Evolutionary conservation across 2,329 filamentous ascomycete species (phyloP).

Genomic region (Coniochaeta pulveracea): DNA sequence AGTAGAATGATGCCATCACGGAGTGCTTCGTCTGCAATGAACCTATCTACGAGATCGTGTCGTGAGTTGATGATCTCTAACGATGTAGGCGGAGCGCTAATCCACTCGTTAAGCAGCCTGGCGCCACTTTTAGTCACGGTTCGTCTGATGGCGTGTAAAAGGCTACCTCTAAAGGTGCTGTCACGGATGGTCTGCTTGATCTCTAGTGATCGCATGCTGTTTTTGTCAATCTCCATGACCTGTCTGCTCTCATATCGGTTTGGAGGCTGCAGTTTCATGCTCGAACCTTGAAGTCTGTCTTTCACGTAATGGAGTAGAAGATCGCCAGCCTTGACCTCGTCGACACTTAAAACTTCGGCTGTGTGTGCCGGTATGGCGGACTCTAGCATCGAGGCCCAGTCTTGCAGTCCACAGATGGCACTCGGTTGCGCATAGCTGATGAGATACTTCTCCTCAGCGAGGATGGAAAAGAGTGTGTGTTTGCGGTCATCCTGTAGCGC

Average conservation of each 20-base stretch:
- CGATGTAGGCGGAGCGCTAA: slow-evolving; percentile 87
- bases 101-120: slow-evolving; percentile 69
- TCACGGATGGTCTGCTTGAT: slow-evolving; percentile 80
- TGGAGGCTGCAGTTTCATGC: slow-evolving; percentile 76
- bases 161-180: slow-evolving; percentile 65
- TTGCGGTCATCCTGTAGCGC: slow-evolving; percentile 43
- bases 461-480: slow-evolving; percentile 52
- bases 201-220: slow-evolving; percentile 80
- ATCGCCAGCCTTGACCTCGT: slow-evolving; percentile 68
- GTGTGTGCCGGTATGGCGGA: slow-evolving; percentile 47
- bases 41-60: slow-evolving; percentile 69
- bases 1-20: slow-evolving; percentile 59
- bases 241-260: slow-evolving; percentile 61
- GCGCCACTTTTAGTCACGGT: slow-evolving; percentile 90
- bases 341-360: slow-evolving; percentile 44
- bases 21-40: slow-evolving; percentile 55
- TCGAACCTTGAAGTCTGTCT: slow-evolving; percentile 63
- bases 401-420: slow-evolving; percentile 35
- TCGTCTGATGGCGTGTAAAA: slow-evolving; percentile 78
- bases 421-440: slow-evolving; percentile 57
- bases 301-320: slow-evolving; percentile 77
- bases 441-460: slow-evolving; percentile 64
- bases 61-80: slow-evolving; percentile 65
- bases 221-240: slow-evolving; percentile 85
- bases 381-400: slow-evolving; percentile 73